A percentile compares a stretch with the other conserved stretches of the same genome.
phyloP scores from a whole-genome alignment of 2,329 filamentous ascomycete species.

The Xylaria arbuscula region DNA sequence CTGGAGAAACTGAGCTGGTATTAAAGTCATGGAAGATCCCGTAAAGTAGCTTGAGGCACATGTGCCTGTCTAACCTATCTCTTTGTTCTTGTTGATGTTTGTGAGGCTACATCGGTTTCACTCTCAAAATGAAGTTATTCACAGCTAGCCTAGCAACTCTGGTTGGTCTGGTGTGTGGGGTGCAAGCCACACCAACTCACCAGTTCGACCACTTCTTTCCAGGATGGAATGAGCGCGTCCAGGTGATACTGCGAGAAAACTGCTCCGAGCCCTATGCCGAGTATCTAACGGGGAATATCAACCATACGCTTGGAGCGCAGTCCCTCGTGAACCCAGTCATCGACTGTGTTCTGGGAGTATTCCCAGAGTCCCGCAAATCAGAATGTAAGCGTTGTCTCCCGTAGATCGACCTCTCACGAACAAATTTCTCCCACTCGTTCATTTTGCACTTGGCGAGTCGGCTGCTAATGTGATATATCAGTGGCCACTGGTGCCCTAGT shows the following conservation, averaged over 20 bases:
- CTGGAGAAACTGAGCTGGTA: background rate
- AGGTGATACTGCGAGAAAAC: conserved; percentile 31
- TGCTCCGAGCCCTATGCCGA: conserved; percentile 33
- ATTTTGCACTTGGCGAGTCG: background rate
- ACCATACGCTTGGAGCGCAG: conserved; percentile 17
- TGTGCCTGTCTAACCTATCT: background rate
- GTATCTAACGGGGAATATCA: conserved; percentile 35
- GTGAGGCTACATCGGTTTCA: background rate
- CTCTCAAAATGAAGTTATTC: conserved; percentile 31
- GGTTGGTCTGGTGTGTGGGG: conserved; percentile 11
- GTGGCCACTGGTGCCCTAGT: conserved; percentile 40
- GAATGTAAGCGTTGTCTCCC: conserved; percentile 34
- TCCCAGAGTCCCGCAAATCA: conserved; percentile 41
- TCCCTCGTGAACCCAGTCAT: conserved; percentile 38
- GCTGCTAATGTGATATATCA: conserved; percentile 5
- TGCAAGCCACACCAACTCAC: conserved; percentile 30
- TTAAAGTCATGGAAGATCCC: conserved; percentile 12
- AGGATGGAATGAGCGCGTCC: conserved; percentile 35
- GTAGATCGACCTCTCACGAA: background rate
- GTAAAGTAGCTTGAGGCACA: background rate
- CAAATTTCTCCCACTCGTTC: background rate
- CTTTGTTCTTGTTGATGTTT: background rate
- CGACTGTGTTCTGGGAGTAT: conserved; percentile 38
- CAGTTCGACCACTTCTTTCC: conserved; percentile 39
- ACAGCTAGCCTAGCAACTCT: conserved; percentile 30